Evolutionary conservation across 2,329 filamentous ascomycete species (phyloP), one percentile per base, ranked within the genome.

Genomic region (Alternaria sp.): DNA sequence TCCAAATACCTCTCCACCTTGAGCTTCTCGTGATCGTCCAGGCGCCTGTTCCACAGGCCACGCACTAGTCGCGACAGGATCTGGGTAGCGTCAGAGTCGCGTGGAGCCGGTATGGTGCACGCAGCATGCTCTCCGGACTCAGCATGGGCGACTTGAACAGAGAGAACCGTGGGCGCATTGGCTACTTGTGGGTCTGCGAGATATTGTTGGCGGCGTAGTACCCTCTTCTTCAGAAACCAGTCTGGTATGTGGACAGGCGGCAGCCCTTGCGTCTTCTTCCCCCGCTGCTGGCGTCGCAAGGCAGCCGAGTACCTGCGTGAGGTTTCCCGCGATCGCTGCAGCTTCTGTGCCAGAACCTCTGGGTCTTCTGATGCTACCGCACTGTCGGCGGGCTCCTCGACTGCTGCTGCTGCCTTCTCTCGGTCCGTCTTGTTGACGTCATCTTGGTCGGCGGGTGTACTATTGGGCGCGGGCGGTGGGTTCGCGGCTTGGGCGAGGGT

Each of bases 141-240:
- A 20, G 54, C 66, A 50, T 75, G 67, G 18, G 64, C 69, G 8
- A 79, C 58, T 25, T 69, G 61, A 6, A 79, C 56, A 0, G 72
- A 71, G 21, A 76, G 68, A 25, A 70, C 47, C 4, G 66, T 65
- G 26, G 63, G 61, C 4, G 58, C 54, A n/a, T 61, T 64, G 57
- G 65, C 60, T 26, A 53, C 46, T 5, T 56, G 63, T 21, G 58
- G 41, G 23, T 66, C 65, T 28, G 55, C 33, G 15, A 61, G 61
- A 25, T 65, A 37, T 26, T 81, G 77, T 30, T 82, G 76, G 28
- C 76, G 71, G 10, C 83, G 71, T 50, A 75, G 74, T 26, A 91
- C 83, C 58, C 86, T 86, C 20, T 81, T 76, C 43, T 84, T 78
- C 57, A 88, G 77, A 65, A 91, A 92, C 77, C 83, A 85, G 60